Percentiles rank a stretch among this genome's conserved stretches.
These are phyloP conservation scores for Quercus suber DNA, from an alignment of 306 rosid species.

Conservation along the genomic window DNA sequence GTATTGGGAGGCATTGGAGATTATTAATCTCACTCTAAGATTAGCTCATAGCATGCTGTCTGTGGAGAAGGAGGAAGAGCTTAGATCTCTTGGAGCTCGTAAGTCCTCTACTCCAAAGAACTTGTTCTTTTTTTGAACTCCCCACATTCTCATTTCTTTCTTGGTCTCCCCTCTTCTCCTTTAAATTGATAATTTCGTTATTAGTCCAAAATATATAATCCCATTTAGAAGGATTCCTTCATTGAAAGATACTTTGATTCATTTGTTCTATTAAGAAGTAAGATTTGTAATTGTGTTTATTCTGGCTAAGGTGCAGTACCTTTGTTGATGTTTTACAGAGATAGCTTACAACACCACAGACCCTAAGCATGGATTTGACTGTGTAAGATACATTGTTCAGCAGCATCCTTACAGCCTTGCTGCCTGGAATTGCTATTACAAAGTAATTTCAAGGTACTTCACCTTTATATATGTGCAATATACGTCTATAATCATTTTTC, in stretches of 20 bases:
- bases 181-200: constrained; percentile 13
- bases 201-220: neutral
- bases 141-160: neutral
- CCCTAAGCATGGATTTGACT: constrained; percentile 82
- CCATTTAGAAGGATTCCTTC: neutral
- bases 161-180: constrained; percentile 12
- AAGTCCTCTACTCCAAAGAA: constrained; percentile 25
- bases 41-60: constrained; percentile 47
- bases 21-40: constrained; percentile 65
- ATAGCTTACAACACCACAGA: constrained; percentile 81
- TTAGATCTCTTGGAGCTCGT: constrained; percentile 89
- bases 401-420: constrained; percentile 78
- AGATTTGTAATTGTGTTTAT: neutral
- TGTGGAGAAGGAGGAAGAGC: constrained; percentile 65
- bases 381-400: constrained; percentile 75
- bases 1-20: constrained; percentile 80
- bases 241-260: neutral
- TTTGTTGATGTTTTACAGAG: constrained; percentile 43
- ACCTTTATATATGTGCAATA: neutral
- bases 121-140: constrained; percentile 1
- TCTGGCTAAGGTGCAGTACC: constrained; percentile 17
- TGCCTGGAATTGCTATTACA: constrained; percentile 96
- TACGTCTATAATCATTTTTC: neutral
- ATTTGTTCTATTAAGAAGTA: neutral
- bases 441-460: constrained; percentile 72